Evolutionary conservation across 2,329 filamentous ascomycete genomes (phyloP).

Genomic region (Sporothrix phasma): DNA sequence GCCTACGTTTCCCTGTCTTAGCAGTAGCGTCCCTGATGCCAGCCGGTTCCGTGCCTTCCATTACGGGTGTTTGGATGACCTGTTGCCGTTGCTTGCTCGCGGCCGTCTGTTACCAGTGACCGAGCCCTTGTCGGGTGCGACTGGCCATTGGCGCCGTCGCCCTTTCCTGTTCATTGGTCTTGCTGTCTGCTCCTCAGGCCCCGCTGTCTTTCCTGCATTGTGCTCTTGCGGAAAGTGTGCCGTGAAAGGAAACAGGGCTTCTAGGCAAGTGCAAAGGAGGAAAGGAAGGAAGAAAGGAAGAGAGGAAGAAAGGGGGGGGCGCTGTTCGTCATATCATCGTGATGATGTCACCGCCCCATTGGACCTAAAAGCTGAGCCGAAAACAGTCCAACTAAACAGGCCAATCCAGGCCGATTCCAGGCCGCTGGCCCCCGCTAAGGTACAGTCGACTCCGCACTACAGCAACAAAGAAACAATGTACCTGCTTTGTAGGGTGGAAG

Average conservation of each 20-base stretch:
- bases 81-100: neutral
- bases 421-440: neutral
- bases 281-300: neutral
- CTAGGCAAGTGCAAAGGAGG: neutral
- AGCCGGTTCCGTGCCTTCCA: neutral
- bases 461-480: neutral
- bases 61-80: too few relatives aligned
- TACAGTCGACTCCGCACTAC: neutral
- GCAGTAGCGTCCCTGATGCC: neutral
- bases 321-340: constrained; percentile 7
- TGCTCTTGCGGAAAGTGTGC: neutral
- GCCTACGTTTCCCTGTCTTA: neutral
- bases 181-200: too few relatives aligned
- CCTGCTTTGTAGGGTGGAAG: neutral
- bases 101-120: neutral
- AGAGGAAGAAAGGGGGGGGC: neutral
- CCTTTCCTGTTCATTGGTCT: neutral
- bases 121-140: neutral
- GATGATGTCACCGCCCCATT: constrained; percentile 11
- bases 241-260: too few relatives aligned
- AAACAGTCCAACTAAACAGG: neutral
- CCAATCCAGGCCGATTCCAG: neutral
- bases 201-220: too few relatives aligned
- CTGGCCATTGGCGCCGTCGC: neutral
- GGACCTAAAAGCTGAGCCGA: neutral